phyloP scores from a whole-genome alignment of 1,139 yeast genomes.

The Pichia sp. region DNA sequence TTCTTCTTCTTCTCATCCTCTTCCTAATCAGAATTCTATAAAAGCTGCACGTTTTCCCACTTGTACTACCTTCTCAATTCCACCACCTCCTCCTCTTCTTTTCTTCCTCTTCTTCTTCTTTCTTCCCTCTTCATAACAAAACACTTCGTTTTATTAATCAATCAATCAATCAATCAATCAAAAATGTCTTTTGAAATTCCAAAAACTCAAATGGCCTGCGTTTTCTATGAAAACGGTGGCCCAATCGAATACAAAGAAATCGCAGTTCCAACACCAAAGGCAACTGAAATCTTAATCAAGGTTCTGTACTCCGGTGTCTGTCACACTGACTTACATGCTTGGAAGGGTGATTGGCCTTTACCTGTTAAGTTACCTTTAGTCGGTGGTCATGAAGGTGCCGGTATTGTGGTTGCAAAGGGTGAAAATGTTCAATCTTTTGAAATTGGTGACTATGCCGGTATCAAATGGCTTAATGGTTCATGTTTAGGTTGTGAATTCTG shows the following conservation, averaged over 20 bases:
- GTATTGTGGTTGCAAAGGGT: constrained; percentile 68
- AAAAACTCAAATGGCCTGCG: constrained; percentile 39
- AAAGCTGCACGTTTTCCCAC: background rate
- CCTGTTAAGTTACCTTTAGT: constrained; percentile 60
- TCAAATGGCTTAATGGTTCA: constrained; percentile 71
- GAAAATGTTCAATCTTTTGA: constrained; percentile 56
- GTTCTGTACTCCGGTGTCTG: constrained; percentile 73
- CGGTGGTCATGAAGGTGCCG: constrained; percentile 85
- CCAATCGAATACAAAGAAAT: constrained; percentile 52
- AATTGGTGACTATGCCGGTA: constrained; percentile 67
- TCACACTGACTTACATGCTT: constrained; percentile 74
- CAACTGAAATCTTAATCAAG: constrained; percentile 59
- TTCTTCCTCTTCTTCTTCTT: background rate
- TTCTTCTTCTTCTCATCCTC: too few species aligned
- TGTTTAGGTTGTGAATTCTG: constrained; percentile 68
- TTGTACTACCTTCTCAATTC: too few species aligned
- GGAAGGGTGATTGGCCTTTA: constrained; percentile 77
- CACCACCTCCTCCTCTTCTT: background rate
- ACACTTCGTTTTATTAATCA: background rate
- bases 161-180: constrained; percentile 2
- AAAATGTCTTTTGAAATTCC: constrained; percentile 29
- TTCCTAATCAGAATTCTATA: too few species aligned
- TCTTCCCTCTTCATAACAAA: background rate
- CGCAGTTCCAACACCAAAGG: constrained; percentile 61
- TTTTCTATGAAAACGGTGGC: constrained; percentile 42